Evolutionary conservation across 2,329 filamentous ascomycete genomes (phyloP).

Genomic region (Exophiala sideris): DNA sequence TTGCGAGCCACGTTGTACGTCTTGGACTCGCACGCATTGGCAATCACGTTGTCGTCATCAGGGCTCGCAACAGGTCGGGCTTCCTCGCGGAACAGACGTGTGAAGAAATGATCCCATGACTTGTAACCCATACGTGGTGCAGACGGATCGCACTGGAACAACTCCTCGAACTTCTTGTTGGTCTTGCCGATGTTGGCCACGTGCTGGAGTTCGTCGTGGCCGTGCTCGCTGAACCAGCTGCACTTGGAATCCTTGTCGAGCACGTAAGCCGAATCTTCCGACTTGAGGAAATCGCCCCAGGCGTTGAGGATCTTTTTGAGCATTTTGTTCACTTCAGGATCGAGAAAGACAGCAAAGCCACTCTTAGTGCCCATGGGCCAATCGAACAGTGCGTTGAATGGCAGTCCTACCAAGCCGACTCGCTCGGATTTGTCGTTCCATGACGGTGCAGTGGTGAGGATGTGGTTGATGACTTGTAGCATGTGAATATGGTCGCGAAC

Average conservation of each 20-base stretch:
- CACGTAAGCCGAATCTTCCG: slow-evolving; percentile 54
- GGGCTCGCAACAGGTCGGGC: slow-evolving; percentile 58
- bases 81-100: slow-evolving; percentile 52
- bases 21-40: slow-evolving; percentile 63
- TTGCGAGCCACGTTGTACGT: slow-evolving; percentile 52
- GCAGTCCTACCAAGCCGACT: slow-evolving; percentile 51
- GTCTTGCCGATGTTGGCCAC: slow-evolving; percentile 32
- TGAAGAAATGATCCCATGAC: slow-evolving; percentile 72
- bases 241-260: slow-evolving; percentile 33
- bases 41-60: slow-evolving; percentile 54
- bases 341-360: slow-evolving; percentile 55
- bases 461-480: slow-evolving; percentile 63
- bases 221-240: slow-evolving; percentile 42
- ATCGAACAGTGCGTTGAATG: slow-evolving; percentile 57
- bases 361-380: slow-evolving; percentile 58
- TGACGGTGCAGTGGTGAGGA: slow-evolving; percentile 39
- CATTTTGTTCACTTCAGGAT: slow-evolving; percentile 50
- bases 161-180: slow-evolving; percentile 30
- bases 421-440: slow-evolving; percentile 39
- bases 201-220: slow-evolving; percentile 35
- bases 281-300: slow-evolving; percentile 44
- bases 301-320: slow-evolving; percentile 51
- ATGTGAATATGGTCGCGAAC: slow-evolving; percentile 66
- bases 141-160: slow-evolving; percentile 32
- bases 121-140: slow-evolving; percentile 52